These are phyloP conservation scores for Globisporangium rhizosaccharum DNA, from an alignment of 352 stramenopile species.

Conservation along the genomic window DNA sequence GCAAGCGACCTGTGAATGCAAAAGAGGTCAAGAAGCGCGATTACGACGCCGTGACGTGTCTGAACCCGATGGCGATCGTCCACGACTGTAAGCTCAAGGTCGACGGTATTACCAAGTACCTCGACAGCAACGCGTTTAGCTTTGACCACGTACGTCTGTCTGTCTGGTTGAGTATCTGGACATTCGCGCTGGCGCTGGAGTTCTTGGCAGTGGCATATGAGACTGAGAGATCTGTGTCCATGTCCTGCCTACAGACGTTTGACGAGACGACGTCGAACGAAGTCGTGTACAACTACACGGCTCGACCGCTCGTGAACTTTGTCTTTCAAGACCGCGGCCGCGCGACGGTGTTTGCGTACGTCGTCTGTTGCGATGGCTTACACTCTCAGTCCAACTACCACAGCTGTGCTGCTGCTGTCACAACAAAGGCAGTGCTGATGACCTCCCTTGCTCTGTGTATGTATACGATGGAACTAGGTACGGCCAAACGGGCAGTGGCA, in stretches of 20 bases:
- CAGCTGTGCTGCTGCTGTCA: not conserved
- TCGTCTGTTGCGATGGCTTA: not conserved
- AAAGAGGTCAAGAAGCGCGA: slow-evolving; percentile 90
- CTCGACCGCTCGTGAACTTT: slow-evolving; percentile 93
- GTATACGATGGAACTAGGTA: slow-evolving; percentile 23
- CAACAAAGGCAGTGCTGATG: not conserved
- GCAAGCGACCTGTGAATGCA: slow-evolving; percentile 93
- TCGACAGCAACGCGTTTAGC: slow-evolving; percentile 95
- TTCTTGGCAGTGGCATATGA: not conserved
- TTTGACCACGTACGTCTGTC: slow-evolving; percentile 59
- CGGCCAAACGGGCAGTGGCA: slow-evolving; percentile 92
- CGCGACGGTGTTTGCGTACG: slow-evolving; percentile 96
- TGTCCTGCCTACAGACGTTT: slow-evolving; percentile 75
- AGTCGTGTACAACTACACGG: slow-evolving; percentile 90
- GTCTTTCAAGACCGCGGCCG: slow-evolving; percentile 88
- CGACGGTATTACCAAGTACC: slow-evolving; percentile 98
- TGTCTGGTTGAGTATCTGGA: not conserved
- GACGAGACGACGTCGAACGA: slow-evolving; percentile 91
- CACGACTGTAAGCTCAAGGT: slow-evolving; percentile 98
- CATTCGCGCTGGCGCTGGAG: not conserved
- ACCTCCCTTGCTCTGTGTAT: not conserved
- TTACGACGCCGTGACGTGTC: slow-evolving; percentile 94
- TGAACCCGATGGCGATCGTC: slow-evolving; percentile 93
- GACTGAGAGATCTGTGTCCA: not conserved
- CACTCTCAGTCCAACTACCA: not conserved